Conservation (phyloP, 306 rosid genomes). For the Vigna trinervia region DNA sequence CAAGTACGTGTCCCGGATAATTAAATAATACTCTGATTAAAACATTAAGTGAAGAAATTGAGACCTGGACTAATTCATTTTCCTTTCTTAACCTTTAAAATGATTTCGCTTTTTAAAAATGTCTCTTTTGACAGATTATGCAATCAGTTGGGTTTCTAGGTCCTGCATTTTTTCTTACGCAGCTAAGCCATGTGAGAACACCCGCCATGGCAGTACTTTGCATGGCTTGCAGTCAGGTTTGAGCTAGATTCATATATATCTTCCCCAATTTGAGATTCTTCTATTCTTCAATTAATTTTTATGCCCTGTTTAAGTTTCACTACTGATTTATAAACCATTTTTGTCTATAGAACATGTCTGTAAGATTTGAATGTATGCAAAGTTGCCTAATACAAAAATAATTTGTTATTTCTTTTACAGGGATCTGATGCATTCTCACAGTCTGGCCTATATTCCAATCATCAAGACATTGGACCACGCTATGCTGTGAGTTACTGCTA, state of each 20-base stretch:
- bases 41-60: neutral
- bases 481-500: slow-evolving; percentile 80
- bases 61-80: neutral
- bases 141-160: slow-evolving; percentile 92
- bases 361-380: neutral
- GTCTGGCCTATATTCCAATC: slow-evolving; percentile 93
- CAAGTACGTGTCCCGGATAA: slow-evolving; percentile 15
- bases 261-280: slow-evolving; percentile 22
- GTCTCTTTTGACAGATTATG: slow-evolving; percentile 76
- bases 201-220: slow-evolving; percentile 88
- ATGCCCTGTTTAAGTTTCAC: neutral
- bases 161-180: slow-evolving; percentile 92
- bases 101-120: slow-evolving; percentile 20
- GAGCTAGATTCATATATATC: slow-evolving; percentile 39
- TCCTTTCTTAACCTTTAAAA: slow-evolving; percentile 15
- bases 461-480: slow-evolving; percentile 96
- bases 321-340: slow-evolving; percentile 5
- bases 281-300: neutral
- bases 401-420: slow-evolving; percentile 51
- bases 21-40: slow-evolving; percentile 23
- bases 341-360: slow-evolving; percentile 22
- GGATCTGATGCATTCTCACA: slow-evolving; percentile 96
- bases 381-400: slow-evolving; percentile 9
- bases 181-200: slow-evolving; percentile 77
- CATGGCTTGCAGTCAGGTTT: slow-evolving; percentile 99